Base-by-base conservation (phyloP, 2,329 filamentous ascomycete genomes). In the Ambrosiella xylebori region DNA sequence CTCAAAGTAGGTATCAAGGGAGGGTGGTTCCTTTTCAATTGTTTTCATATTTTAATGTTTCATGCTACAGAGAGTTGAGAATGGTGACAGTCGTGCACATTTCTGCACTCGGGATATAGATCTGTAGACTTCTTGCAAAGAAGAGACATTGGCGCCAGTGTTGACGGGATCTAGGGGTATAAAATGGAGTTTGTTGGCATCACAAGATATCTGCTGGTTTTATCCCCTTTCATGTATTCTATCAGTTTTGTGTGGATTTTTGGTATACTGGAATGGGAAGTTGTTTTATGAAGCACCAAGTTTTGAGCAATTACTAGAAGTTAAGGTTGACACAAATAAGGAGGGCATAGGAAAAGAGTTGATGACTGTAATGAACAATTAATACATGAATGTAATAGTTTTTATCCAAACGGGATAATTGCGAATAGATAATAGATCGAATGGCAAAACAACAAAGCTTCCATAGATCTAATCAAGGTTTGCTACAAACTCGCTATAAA, bases 121-220 rank as follows among this genome's bases (percentile, higher is more conserved):
- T 56, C 52, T 52, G 36, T 38, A 49, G 39, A 41, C 38, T 52
- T 17, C 35, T 52, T 39, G 40, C 37, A 47, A 12, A 37, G 47
- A 51, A 35, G 17, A n/a, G 8, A 19, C 17, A 8, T 36, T n/a
- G 11, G 13, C 8, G 19, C 5, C 17, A 11, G 47, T 15, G 9
- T 47, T 13, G n/a, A 47, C 8, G 44, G 44, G 44, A n/a, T 17
- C 12, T 15, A 37, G 38, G 49, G 54, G 15, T 47, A 54, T 54
- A 59, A 59, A 59, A 59, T 39, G 54, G 58, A 44, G 58, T 59
- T 59, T 47, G 52, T 56, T 57, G 40, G 40, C 54, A 59, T 38
- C 35, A 47, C 54, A 51, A 54, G 41, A 57, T 40, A 8, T 39
- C 35, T 36, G 50, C 40, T 57, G 39, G 54, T 39, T 57, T 57